phyloP scores from a whole-genome alignment of 1,284 basidiomycete genomes.

The Melanopsichium pennsylvanicum region DNA sequence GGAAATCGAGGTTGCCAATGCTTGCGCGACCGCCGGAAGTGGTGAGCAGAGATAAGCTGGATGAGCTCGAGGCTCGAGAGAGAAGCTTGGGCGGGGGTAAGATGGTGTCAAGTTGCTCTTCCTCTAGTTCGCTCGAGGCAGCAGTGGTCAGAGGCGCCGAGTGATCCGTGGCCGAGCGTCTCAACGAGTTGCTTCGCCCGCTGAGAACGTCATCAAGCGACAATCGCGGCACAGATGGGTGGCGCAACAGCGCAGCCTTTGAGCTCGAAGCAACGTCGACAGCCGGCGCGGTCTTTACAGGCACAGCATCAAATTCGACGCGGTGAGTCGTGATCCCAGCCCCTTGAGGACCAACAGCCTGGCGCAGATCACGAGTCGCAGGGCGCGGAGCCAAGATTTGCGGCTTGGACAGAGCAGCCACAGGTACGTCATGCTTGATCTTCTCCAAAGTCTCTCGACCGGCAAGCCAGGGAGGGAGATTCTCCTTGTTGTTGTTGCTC shows the following conservation, averaged over 20 bases:
- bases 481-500: conserved; percentile 45
- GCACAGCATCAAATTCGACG: conserved; percentile 3
- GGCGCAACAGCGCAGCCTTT: conserved; percentile 27
- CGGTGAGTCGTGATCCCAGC: conserved; percentile 22
- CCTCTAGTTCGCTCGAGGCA: conserved; percentile 29
- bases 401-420: conserved; percentile 5
- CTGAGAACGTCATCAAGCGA: conserved; percentile 43
- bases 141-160: neutral
- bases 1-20: conserved; percentile 28
- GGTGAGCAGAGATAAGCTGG: conserved; percentile 47
- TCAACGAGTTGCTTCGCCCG: conserved; percentile 26
- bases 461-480: conserved; percentile 43
- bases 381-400: conserved; percentile 4
- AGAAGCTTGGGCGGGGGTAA: conserved; percentile 40
- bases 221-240: conserved; percentile 32
- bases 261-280: conserved; percentile 2
- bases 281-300: neutral
- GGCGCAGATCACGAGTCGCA: conserved; percentile 23
- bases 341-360: conserved; percentile 28
- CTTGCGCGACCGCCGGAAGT: conserved; percentile 48
- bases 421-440: conserved; percentile 22
- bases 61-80: conserved; percentile 44
- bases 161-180: conserved; percentile 34
- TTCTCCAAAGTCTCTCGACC: conserved; percentile 10
- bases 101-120: conserved; percentile 41